Percentiles rank a stretch among this genome's conserved stretches.
These are phyloP conservation scores for Uronychia binucleata DNA, from an alignment of 73 alveolate genomes.

Conservation along the genomic window DNA sequence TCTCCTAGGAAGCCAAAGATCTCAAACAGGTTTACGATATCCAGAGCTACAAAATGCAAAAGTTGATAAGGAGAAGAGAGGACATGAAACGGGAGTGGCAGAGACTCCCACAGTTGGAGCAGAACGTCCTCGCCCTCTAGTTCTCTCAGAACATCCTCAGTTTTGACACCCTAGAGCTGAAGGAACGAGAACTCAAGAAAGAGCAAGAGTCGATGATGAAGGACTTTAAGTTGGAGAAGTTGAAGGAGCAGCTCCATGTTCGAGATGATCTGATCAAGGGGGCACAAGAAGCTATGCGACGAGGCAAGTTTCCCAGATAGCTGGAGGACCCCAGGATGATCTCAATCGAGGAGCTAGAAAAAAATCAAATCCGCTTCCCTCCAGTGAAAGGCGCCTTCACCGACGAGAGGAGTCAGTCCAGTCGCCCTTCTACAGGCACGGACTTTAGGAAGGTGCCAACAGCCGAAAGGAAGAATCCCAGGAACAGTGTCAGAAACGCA, in stretches of 20 bases:
- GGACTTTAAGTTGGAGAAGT: neutral
- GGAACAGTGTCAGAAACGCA: neutral
- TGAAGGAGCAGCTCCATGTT: neutral
- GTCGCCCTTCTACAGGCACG: neutral
- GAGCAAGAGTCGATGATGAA: neutral
- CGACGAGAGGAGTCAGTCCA: neutral
- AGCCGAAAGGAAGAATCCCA: neutral
- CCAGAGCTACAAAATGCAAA: neutral
- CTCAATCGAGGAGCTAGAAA: neutral
- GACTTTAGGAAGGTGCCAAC: neutral
- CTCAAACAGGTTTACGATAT: neutral
- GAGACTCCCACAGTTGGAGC: neutral
- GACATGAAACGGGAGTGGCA: neutral
- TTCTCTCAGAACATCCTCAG: neutral
- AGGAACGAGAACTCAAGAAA: neutral
- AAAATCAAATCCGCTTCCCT: neutral
- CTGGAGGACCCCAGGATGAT: neutral
- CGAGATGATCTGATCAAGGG: neutral
- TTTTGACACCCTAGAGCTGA: neutral
- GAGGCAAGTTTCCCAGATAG: neutral
- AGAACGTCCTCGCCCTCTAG: neutral
- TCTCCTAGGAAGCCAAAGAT: neutral
- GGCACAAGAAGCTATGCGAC: neutral
- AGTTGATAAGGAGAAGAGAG: neutral
- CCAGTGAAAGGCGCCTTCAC: conserved; percentile 5